Evolutionary conservation across 2,329 filamentous ascomycete species (phyloP), one percentile per base, ranked within the genome.

Genomic region (Colletotrichum filicis): DNA sequence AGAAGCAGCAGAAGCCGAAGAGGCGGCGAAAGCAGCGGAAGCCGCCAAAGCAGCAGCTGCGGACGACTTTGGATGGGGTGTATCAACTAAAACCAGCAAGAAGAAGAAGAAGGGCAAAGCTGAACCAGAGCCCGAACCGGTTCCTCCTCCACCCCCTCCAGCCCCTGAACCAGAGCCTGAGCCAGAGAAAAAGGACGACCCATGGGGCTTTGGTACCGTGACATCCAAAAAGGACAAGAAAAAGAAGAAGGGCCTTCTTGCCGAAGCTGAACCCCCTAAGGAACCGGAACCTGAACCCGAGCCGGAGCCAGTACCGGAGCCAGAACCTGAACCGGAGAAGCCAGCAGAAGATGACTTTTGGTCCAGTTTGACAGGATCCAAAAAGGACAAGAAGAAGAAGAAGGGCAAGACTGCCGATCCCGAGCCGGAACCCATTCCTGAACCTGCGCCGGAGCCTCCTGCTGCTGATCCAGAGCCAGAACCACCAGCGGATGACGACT

Each of bases 141-240:
- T 56, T 14, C 73, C 74, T 22, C 56, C 65, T 32, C 68, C 66
- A 2, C 69, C 70, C 22, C 52, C 56, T 8, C 74, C 77, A 19
- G 78, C 78, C 24, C 77, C 64, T 32, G 78, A 79, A 5, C 73
- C 79, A 3, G 76, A 78, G 14, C 70, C 76, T 8, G 67, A 70
- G n/a, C 55, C 73, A 14, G 73, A 75, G 26, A 67, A 68, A 37
- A 75, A 76, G 11, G 74, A 74, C 5, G 75, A 75, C 5, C 78
- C 76, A 28, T 76, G 74, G 57, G 77, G 73, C 49, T 78, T 73
- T 68, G 68, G 76, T 16, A 55, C 73, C 24, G 55, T 77, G 22
- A 57, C 74, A 2, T 77, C 77, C 9, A 82, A 81, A 76, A 84
- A 81, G 75, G 77, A 79, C 30, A 87, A 82, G 75, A 85, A 84